A percentile compares a stretch with the other conserved stretches of the same genome.
Conservation (phyloP, 2,329 filamentous ascomycete species). For the Myriangium duriaei region DNA sequence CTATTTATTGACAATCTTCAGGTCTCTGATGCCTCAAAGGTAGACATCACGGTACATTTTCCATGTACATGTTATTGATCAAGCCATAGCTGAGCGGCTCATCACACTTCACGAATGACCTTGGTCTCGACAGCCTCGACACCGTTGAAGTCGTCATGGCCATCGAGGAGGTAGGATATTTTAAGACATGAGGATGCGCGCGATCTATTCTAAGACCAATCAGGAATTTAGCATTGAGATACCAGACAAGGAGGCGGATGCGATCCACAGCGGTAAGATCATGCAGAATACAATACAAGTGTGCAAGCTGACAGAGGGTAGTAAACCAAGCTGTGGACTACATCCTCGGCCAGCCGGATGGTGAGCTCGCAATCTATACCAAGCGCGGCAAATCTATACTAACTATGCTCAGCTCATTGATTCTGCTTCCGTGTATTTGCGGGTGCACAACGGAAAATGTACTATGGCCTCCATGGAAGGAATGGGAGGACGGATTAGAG, state of each 20-base stretch:
- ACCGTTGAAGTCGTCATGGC: constrained; percentile 99
- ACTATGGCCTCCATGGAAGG: background rate
- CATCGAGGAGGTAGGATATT: constrained; percentile 87
- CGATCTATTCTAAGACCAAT: constrained; percentile 32
- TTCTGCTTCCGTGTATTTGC: too few species aligned
- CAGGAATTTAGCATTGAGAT: constrained; percentile 88
- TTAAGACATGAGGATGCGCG: constrained; percentile 7
- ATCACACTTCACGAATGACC: constrained; percentile 89
- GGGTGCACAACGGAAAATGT: background rate
- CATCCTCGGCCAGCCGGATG: constrained; percentile 85
- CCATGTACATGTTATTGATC: constrained; percentile 15
- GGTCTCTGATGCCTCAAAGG: constrained; percentile 6
- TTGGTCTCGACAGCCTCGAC: constrained; percentile 92
- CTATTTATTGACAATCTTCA: constrained; percentile 9
- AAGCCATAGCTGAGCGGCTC: constrained; percentile 57
- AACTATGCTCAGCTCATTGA: background rate
- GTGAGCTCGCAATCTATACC: constrained; percentile 39
- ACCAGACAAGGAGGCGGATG: constrained; percentile 90
- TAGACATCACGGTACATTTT: too few species aligned
- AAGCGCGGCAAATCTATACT: background rate
- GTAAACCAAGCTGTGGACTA: constrained; percentile 92
- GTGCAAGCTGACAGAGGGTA: too few species aligned
- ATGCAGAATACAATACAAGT: constrained; percentile 20
- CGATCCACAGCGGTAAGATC: constrained; percentile 78
- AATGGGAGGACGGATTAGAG: background rate